Conservation (phyloP, 148 eudicot species). For the Rhododendron ferrugineum region DNA sequence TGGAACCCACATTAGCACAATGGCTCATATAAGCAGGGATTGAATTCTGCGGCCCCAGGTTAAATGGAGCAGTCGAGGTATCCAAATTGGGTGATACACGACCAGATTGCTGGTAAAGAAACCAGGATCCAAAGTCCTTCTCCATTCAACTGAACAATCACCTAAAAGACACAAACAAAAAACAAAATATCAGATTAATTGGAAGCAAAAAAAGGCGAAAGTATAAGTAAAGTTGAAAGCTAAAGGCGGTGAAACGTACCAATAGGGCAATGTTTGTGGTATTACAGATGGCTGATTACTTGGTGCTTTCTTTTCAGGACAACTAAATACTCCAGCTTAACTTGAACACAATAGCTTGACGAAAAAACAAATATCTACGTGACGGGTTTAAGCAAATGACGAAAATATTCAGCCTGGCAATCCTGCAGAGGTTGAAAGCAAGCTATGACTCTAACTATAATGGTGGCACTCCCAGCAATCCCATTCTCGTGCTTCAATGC, state of each 20-base stretch:
- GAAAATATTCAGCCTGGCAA: constrained; percentile 99
- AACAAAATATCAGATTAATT: not conserved
- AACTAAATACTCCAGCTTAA: constrained; percentile 46
- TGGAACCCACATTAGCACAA: constrained; percentile 30
- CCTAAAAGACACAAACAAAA: constrained; percentile 16
- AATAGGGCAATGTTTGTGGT: constrained; percentile 15
- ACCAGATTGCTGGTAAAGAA: constrained; percentile 31
- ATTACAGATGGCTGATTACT: constrained; percentile 28
- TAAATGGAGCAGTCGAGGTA: constrained; percentile 31
- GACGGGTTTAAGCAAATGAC: constrained; percentile 89
- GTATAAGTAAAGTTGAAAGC: not conserved
- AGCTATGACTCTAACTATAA: constrained; percentile 88
- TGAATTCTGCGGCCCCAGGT: constrained; percentile 31
- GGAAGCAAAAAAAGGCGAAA: not conserved
- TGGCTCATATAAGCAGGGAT: constrained; percentile 29
- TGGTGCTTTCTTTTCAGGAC: constrained; percentile 25
- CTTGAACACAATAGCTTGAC: constrained; percentile 27
- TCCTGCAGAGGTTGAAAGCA: constrained; percentile 91
- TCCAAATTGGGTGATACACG: constrained; percentile 33
- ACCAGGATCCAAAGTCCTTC: constrained; percentile 52
- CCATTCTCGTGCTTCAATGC: constrained; percentile 88
- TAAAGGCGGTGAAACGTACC: constrained; percentile 25
- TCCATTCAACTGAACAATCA: constrained; percentile 59
- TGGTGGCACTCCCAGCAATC: constrained; percentile 76
- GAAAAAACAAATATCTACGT: constrained; percentile 54